Percentiles rank a stretch among this genome's conserved stretches.
Evolutionary conservation across 805 yeast genomes (phyloP).

Genomic region (Saturnispora besseyi): DNA sequence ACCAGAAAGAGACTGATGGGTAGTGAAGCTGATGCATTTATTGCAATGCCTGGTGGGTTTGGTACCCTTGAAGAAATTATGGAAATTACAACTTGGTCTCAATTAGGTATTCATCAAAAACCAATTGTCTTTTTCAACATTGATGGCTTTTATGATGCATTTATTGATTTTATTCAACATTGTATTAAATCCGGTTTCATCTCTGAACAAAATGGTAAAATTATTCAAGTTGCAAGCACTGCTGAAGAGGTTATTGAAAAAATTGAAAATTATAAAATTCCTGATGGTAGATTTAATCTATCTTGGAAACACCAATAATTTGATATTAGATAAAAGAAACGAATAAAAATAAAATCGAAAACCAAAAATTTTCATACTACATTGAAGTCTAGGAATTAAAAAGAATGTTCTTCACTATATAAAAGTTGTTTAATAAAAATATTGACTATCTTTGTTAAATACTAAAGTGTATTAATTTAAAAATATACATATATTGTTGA

Average conservation of each 20-base stretch:
- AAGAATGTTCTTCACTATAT: too few relatives aligned
- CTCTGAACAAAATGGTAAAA: conserved; percentile 53
- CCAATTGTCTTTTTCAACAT: conserved; percentile 74
- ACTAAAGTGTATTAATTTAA: too few relatives aligned
- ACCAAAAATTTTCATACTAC: background rate
- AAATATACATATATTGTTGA: background rate
- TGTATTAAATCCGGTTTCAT: conserved; percentile 62
- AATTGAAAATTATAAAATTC: conserved; percentile 51
- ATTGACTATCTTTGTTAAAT: too few relatives aligned
- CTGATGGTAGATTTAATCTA: conserved; percentile 67
- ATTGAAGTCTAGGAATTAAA: too few relatives aligned
- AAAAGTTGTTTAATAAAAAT: too few relatives aligned
- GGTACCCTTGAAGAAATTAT: conserved; percentile 85
- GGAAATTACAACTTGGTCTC: conserved; percentile 89
- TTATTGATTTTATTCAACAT: conserved; percentile 50
- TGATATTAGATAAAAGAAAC: background rate
- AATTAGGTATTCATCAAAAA: conserved; percentile 74
- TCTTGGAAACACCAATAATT: conserved; percentile 46
- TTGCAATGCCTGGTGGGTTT: conserved; percentile 88
- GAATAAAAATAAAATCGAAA: background rate
- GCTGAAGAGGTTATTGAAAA: conserved; percentile 59
- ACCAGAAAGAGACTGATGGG: conserved; percentile 84
- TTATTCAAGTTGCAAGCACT: conserved; percentile 59
- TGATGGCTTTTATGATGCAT: conserved; percentile 70
- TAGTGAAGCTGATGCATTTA: conserved; percentile 63